Evolutionary conservation across 2,329 filamentous ascomycete species (phyloP), one percentile per base, ranked within the genome.

Genomic region (Bipolaris gigantea): DNA sequence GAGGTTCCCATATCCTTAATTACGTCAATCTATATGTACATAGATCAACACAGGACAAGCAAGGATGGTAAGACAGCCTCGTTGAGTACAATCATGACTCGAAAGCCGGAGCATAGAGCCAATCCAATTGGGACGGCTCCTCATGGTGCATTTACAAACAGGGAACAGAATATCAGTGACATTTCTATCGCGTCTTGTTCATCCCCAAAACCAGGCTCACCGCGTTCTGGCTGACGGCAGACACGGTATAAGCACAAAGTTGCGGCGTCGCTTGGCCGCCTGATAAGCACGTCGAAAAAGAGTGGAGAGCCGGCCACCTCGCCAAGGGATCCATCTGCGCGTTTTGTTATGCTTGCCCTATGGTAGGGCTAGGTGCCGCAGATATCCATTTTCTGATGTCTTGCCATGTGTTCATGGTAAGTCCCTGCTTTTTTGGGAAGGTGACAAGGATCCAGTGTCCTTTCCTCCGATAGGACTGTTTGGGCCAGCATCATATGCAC

Each of bases 241-340:
- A 10, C 13, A 21, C 23, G 42, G 49, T 43, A 21, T 44, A 18
- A 4, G 43, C 33, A 35, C 11, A 34, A 30, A 40, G 27, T 30
- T 25, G 49, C 41, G 19, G 40, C 40, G 34, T 46, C 30, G 30
- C 47, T 50, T 16, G 51, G 41, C 46, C 41, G 51, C 44, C 47
- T 45, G 18, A 40, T n/a, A 18, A 41, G 42, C 16, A 23, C 40
- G 44, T 48, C 23, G 23, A 44, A 25, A 40, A 40, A 40, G 45
- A 50, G 48, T 50, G 53, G 56, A 50, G 41, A 43, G 39, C 19
- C 53, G 39, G 39, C 33, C 30, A 55, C 25, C 8, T 46, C 43
- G 53, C 21, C 21, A 25, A n/a, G 9, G 25, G 18, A 7, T 39
- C 27, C 13, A 16, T 21, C 35, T 50, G 34, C 35, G 32, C 25